Evolutionary conservation across 2,329 filamentous ascomycete genomes (phyloP), one percentile per base, ranked within the genome.

Genomic region (Sporothrix luriei): DNA sequence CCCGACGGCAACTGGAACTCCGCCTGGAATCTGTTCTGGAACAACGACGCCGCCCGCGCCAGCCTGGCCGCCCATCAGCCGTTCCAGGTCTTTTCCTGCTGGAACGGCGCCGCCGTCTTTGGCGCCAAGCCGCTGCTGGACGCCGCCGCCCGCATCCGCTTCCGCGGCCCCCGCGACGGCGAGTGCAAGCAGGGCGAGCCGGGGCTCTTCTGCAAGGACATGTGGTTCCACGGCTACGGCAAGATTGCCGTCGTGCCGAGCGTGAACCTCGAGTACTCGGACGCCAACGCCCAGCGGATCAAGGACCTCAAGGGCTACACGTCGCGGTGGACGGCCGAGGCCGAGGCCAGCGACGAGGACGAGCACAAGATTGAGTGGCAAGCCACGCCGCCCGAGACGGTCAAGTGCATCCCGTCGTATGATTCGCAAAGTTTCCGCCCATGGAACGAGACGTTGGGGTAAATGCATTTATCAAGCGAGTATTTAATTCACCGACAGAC

Each of bases 171-270:
- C 6, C 70, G 75, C 19, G 73, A 74, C 3, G 78, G 75, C 4
- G 86, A 88, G 74, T 88, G 86, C 69, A 78, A 75, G 13, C 81
- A 84, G 71, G 85, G 85, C 2, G 86, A 88, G 75, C 84, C 86
- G 1, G 80, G 82, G 68, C 74, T 87, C 13, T 84, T 88, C 55
- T 84, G 83, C 72, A 88, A 87, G 70, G 86, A 88, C 71, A 69
- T 88, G 73, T 88, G 85, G 84, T 79, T 74, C 16, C 72, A 75
- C 5, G 84, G 84, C 2, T 81, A 80, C 70, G 79, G 82, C 14
- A 85, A 81, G 73, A 85, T 88, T 71, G 85, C 85, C 0, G 84
- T 87, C 0, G 79, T 88, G 11, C 86, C 86, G 0, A 80, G 79
- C 2, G 81, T 88, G 2, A 87, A 85, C 72, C 76, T 88, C 2